phyloP scores from a whole-genome alignment of 192 early-diverging fungal species.

The Thoreauomyces humboldtii region DNA sequence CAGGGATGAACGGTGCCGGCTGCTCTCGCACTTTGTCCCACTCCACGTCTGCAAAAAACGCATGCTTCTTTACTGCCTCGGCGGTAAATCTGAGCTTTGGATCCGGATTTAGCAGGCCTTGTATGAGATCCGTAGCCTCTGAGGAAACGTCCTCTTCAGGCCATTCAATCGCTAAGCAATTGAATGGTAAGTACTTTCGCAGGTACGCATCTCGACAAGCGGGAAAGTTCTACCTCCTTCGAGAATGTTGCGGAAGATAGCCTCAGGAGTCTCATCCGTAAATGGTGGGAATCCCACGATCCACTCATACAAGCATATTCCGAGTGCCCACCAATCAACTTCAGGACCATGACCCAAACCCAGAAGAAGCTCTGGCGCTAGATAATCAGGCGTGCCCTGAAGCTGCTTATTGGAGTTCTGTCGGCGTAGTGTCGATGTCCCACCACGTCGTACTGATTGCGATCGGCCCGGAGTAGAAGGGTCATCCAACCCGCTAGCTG shows the following conservation, averaged over 20 bases:
- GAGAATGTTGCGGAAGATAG: conserved; percentile 87
- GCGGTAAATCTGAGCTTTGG: conserved; percentile 64
- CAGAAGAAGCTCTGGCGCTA: conserved; percentile 89
- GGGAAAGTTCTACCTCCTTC: conserved; percentile 46
- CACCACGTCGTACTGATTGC: too few species aligned
- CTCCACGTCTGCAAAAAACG: conserved; percentile 74
- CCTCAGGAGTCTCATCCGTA: conserved; percentile 79
- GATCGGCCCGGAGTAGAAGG: too few species aligned
- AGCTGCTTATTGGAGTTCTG: conserved; percentile 31
- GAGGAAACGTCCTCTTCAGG: conserved; percentile 56
- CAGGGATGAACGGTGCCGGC: conserved; percentile 82
- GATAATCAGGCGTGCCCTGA: conserved; percentile 87
- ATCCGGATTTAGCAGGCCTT: conserved; percentile 70
- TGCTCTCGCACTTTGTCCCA: conserved; percentile 74
- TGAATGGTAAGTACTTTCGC: conserved; percentile 7
- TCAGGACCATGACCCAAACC: conserved; percentile 79
- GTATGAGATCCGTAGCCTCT: conserved; percentile 71
- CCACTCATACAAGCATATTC: conserved; percentile 89
- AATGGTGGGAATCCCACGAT: conserved; percentile 87
- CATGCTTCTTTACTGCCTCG: conserved; percentile 64
- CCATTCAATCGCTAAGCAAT: conserved; percentile 63
- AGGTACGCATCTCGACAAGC: too few species aligned
- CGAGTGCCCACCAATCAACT: conserved; percentile 97
- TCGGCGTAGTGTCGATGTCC: too few species aligned
- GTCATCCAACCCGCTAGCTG: too few species aligned